Conservation (phyloP, 2,329 filamentous ascomycete species). For the Rutstroemia sp. region DNA sequence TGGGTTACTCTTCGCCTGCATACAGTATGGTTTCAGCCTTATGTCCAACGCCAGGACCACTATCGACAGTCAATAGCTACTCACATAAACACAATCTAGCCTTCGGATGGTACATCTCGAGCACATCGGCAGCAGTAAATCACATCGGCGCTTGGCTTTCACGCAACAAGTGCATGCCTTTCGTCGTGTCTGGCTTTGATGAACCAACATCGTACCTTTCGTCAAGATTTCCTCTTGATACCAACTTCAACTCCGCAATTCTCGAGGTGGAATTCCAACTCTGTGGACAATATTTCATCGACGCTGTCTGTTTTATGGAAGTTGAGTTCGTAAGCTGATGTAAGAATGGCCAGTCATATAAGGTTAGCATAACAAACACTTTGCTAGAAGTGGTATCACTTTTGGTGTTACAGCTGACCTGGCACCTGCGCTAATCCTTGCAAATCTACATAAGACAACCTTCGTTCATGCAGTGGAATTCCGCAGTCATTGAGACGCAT, state of each 20-base stretch:
- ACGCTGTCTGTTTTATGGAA: too few relatives aligned
- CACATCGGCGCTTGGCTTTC: constrained; percentile 22
- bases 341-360: too few relatives aligned
- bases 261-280: not conserved
- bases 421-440: not conserved
- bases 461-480: not conserved
- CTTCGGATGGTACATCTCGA: constrained; percentile 14
- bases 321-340: too few relatives aligned
- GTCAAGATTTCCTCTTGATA: not conserved
- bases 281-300: not conserved
- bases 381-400: too few relatives aligned
- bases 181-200: constrained; percentile 6
- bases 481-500: not conserved
- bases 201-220: not conserved
- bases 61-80: not conserved
- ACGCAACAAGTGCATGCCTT: constrained; percentile 21
- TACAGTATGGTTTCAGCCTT: not conserved
- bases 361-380: too few relatives aligned
- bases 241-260: not conserved
- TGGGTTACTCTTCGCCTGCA: too few relatives aligned
- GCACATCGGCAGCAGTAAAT: constrained; percentile 19
- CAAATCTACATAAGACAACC: not conserved
- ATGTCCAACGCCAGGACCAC: not conserved
- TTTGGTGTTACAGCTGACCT: too few relatives aligned
- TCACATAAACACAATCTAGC: constrained; percentile 19